Evolutionary conservation across 2,329 filamentous ascomycete genomes (phyloP).

Genomic region (Cucurbitaria berberidis): DNA sequence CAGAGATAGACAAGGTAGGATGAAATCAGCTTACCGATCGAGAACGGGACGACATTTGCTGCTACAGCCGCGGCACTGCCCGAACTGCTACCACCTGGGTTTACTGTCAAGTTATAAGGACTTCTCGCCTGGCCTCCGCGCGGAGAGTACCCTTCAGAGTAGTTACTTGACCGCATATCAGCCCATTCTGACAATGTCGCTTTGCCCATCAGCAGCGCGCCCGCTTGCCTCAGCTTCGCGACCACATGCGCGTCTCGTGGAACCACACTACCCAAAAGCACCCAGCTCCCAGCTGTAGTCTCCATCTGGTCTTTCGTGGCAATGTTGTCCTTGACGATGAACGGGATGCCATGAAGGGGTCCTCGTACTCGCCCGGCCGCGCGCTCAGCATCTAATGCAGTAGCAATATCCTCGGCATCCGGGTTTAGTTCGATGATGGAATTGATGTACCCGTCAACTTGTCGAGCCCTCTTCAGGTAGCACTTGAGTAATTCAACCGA

Average conservation of each 20-base stretch:
- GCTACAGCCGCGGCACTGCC: conserved; percentile 70
- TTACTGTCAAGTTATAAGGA: conserved; percentile 71
- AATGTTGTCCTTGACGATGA: conserved; percentile 70
- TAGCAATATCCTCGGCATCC: conserved; percentile 68
- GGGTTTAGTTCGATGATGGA: conserved; percentile 71
- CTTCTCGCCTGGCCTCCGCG: conserved; percentile 40
- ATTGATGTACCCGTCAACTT: conserved; percentile 69
- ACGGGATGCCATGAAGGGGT: conserved; percentile 76
- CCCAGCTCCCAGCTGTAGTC: conserved; percentile 74
- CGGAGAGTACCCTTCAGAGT: conserved; percentile 42
- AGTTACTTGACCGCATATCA: conserved; percentile 43
- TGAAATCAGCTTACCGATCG: conserved; percentile 59
- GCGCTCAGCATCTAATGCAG: conserved; percentile 66
- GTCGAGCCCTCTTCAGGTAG: conserved; percentile 63
- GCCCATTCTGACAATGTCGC: conserved; percentile 77
- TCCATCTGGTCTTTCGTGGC: conserved; percentile 70
- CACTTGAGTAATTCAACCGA: conserved; percentile 31
- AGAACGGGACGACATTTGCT: conserved; percentile 67
- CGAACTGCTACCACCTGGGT: conserved; percentile 71
- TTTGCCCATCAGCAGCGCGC: conserved; percentile 72
- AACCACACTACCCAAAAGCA: conserved; percentile 68
- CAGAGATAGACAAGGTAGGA: neutral
- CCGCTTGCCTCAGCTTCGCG: conserved; percentile 65
- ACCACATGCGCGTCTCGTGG: conserved; percentile 73
- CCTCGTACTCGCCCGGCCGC: conserved; percentile 62